Evolutionary conservation across 257 asterid species (phyloP).

Genomic region (Rubia yunnanensis): DNA sequence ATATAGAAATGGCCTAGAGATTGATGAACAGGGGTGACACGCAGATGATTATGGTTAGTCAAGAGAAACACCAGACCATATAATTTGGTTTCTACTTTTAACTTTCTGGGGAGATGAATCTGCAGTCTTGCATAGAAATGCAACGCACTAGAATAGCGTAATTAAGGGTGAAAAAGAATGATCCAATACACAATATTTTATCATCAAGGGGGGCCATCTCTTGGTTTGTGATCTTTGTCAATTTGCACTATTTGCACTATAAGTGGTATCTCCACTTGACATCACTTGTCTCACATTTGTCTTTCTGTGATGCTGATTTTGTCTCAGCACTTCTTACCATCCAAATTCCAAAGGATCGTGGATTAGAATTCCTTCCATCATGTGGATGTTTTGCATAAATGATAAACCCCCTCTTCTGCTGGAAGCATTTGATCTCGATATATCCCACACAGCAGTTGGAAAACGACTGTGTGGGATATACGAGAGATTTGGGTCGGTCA

Average conservation of each 20-base stretch:
- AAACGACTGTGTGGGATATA: neutral
- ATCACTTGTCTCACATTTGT: conserved; percentile 23
- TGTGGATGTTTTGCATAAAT: too few species aligned
- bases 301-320: conserved; percentile 11
- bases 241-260: conserved; percentile 28
- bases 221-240: conserved; percentile 23
- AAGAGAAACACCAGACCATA: neutral
- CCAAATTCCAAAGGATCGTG: conserved; percentile 39
- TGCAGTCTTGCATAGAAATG: neutral
- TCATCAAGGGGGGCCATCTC: neutral
- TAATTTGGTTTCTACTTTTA: neutral
- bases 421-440: neutral
- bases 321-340: conserved; percentile 18
- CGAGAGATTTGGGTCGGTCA: neutral
- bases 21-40: neutral
- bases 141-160: conserved; percentile 4
- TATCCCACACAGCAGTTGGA: neutral
- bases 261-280: conserved; percentile 52
- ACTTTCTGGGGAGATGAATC: conserved; percentile 1
- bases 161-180: conserved; percentile 10
- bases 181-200: neutral
- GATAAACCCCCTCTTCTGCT: too few species aligned
- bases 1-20: neutral
- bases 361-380: too few species aligned
- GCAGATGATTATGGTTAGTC: neutral